Base-by-base conservation (phyloP, 2,329 filamentous ascomycete genomes). In the Alternaria tenuissima region DNA sequence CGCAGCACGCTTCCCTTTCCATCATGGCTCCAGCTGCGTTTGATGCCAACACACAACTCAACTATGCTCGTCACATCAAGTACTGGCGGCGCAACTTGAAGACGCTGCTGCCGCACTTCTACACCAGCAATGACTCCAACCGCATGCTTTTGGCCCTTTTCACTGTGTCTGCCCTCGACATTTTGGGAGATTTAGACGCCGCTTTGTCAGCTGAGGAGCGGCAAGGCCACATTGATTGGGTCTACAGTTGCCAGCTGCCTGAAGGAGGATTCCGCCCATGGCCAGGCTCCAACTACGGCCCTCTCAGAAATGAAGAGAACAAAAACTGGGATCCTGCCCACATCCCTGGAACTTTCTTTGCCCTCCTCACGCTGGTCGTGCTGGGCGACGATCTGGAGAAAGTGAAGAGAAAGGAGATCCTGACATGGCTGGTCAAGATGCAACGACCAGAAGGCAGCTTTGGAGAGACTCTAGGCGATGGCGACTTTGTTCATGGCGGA, bases 1-100 rank as follows among this genome's bases (percentile, higher is more conserved):
- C 62, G 43, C 24, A 32, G 38, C 42, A 52, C 34, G n/a, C 39
- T 46, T 51, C 41, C 22, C n/a, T 49, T 36, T 42, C 52, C 55
- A 67, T 51, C 55, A 73, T 74, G 70, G 62, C 67, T 44, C 52
- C 65, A 41, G 55, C 54, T 41, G 52, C 56, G 44, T 34, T 63
- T 26, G 69, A 76, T 36, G 34, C 12, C 41, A 64, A 36, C 42
- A 63, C 67, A 36, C 65, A 55, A 7, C 66, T 80, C 56, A 77
- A 79, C 70, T 74, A 75, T 62, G 60, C 74, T 34, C 74, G 70
- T 58, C 95, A 99, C 78, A 83, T 95, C 76, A 92, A 91, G 75
- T 99, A 97, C 85, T 99, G 94, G 90, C 87, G 93, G 67, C 89
- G 94, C 75, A 97, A 94, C 77, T 86, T 95, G 66, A 91, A 90